phyloP scores from a whole-genome alignment of 306 rosid genomes.

The Ochetophila trinervis region DNA sequence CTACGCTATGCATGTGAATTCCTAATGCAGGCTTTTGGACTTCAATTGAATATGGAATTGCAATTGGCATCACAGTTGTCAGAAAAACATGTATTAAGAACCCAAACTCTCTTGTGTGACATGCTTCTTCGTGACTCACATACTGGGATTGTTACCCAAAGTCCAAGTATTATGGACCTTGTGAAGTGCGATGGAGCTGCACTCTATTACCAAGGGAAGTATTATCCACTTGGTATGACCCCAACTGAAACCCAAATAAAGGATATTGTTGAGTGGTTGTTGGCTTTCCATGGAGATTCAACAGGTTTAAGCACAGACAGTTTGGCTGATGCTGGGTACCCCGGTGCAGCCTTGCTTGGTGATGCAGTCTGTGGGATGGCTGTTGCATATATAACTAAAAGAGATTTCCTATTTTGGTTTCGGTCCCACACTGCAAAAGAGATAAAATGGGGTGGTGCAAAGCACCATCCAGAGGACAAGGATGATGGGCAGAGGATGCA shows the following conservation, averaged over 20 bases:
- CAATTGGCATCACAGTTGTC: conserved; percentile 65
- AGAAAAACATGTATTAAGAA: conserved; percentile 86
- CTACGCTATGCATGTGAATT: conserved; percentile 94
- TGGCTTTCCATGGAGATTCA: conserved; percentile 78
- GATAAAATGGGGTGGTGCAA: conserved; percentile 98
- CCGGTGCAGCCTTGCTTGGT: conserved; percentile 85
- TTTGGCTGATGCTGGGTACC: conserved; percentile 89
- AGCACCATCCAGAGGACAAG: conserved; percentile 97
- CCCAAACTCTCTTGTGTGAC: conserved; percentile 92
- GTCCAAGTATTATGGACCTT: conserved; percentile 88
- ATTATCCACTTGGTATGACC: conserved; percentile 65
- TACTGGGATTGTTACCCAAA: conserved; percentile 82
- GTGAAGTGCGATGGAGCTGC: conserved; percentile 98
- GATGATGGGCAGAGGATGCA: conserved; percentile 98
- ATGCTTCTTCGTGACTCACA: conserved; percentile 95
- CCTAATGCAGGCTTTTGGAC: conserved; percentile 95
- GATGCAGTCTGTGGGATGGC: conserved; percentile 98
- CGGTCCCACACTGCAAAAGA: conserved; percentile 91
- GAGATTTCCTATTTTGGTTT: conserved; percentile 90
- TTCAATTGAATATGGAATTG: conserved; percentile 89
- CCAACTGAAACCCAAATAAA: conserved; percentile 77
- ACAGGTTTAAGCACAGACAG: conserved; percentile 98
- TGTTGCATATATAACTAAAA: conserved; percentile 77
- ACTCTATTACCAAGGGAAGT: conserved; percentile 62
- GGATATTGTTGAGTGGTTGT: conserved; percentile 85